Conservation (phyloP, 345 rosid species). For the Lagerstroemia speciosa region DNA sequence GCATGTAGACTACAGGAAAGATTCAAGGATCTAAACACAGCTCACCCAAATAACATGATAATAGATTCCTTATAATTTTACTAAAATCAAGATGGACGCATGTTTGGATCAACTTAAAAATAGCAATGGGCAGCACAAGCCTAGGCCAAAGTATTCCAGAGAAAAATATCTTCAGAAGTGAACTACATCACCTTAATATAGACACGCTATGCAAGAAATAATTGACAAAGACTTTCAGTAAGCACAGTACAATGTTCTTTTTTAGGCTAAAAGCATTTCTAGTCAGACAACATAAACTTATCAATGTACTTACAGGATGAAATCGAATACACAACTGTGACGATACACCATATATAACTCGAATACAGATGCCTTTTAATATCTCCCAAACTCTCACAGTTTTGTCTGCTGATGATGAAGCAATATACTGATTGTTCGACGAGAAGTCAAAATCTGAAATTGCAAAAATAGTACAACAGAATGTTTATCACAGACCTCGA, state of each 20-base stretch:
- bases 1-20: not conserved
- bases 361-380: constrained; percentile 78
- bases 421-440: constrained; percentile 93
- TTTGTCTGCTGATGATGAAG: constrained; percentile 87
- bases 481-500: not conserved
- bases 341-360: constrained; percentile 88
- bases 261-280: not conserved
- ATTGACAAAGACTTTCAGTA: not conserved
- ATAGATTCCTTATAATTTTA: not conserved
- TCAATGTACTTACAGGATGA: constrained; percentile 68
- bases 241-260: not conserved
- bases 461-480: not conserved
- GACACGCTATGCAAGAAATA: not conserved
- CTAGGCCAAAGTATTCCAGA: not conserved
- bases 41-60: not conserved
- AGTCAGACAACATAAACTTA: not conserved
- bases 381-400: constrained; percentile 98
- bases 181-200: not conserved
- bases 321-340: constrained; percentile 85
- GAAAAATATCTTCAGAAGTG: not conserved
- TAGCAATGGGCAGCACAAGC: not conserved
- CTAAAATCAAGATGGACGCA: not conserved
- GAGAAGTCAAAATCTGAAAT: constrained; percentile 93
- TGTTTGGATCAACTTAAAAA: not conserved
- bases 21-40: not conserved